Conservation (phyloP, 2,329 filamentous ascomycete species). For the Leptographium radiaticola region DNA sequence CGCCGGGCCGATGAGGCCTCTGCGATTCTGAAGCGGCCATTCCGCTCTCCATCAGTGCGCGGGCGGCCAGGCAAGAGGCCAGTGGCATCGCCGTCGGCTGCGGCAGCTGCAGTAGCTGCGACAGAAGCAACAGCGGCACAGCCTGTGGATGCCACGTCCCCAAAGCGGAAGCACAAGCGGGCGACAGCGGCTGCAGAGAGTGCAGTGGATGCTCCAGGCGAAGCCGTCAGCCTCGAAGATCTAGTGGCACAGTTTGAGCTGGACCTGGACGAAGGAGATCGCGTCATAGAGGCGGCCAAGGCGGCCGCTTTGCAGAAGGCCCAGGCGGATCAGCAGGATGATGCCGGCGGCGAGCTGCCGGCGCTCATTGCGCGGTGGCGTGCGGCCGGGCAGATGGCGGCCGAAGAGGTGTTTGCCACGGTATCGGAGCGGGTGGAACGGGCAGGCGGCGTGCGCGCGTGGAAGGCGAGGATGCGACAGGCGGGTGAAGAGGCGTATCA, state of each 20-base stretch:
- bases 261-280: slow-evolving; percentile 7
- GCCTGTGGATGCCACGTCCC: background rate
- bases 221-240: background rate
- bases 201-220: background rate
- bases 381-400: slow-evolving; percentile 43
- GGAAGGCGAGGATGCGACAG: slow-evolving; percentile 14
- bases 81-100: background rate
- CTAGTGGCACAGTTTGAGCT: slow-evolving; percentile 5
- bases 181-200: slow-evolving; percentile 19
- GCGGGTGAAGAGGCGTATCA: background rate
- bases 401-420: slow-evolving; percentile 52
- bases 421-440: slow-evolving; percentile 37
- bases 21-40: slow-evolving; percentile 53
- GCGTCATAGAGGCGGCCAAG: background rate
- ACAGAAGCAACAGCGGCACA: background rate
- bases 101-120: background rate
- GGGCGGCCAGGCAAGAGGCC: background rate
- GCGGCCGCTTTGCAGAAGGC: background rate
- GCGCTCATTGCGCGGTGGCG: slow-evolving; percentile 48
- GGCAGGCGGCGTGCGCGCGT: slow-evolving; percentile 17
- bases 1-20: slow-evolving; percentile 46
- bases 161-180: slow-evolving; percentile 18
- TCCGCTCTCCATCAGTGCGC: slow-evolving; percentile 46
- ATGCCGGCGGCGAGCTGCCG: slow-evolving; percentile 40
- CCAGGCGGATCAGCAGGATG: background rate